Percentiles rank a stretch among this genome's conserved stretches.
phyloP scores from a whole-genome alignment of 306 rosid species.

The Citrullus amarus region DNA sequence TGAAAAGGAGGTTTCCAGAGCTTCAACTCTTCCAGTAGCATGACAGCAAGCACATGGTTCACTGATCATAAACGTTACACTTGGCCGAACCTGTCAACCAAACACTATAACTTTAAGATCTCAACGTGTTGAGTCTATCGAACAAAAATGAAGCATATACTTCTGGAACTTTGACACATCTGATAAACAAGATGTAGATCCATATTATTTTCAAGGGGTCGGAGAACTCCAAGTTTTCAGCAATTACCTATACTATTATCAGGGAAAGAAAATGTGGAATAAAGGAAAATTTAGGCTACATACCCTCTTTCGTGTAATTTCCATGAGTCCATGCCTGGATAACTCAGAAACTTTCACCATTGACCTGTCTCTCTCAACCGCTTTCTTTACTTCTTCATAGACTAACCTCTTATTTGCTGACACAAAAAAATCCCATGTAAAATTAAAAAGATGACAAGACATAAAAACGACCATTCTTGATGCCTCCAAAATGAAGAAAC shows the following conservation, averaged over 20 bases:
- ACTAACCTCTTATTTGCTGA: conserved; percentile 87
- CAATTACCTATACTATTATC: not conserved
- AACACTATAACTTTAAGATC: not conserved
- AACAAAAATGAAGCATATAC: not conserved
- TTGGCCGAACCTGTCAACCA: conserved; percentile 82
- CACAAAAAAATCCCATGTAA: conserved; percentile 19
- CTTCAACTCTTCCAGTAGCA: conserved; percentile 96
- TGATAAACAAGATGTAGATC: not conserved
- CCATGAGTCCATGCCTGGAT: conserved; percentile 95
- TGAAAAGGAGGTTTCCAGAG: conserved; percentile 83
- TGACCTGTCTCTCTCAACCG: conserved; percentile 87
- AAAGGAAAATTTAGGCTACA: conserved; percentile 13
- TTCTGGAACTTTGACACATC: not conserved
- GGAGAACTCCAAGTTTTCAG: not conserved
- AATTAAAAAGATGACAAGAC: not conserved
- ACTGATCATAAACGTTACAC: conserved; percentile 93
- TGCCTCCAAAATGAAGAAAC: not conserved
- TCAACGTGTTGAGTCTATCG: not conserved
- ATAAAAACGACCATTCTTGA: not conserved
- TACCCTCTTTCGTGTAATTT: conserved; percentile 97
- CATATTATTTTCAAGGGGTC: not conserved
- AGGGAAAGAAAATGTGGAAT: not conserved
- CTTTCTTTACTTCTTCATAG: conserved; percentile 91
- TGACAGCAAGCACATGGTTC: conserved; percentile 92
- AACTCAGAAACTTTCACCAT: conserved; percentile 83